Conservation (phyloP, 805 yeast genomes). For the Suhomyces emberorum region DNA sequence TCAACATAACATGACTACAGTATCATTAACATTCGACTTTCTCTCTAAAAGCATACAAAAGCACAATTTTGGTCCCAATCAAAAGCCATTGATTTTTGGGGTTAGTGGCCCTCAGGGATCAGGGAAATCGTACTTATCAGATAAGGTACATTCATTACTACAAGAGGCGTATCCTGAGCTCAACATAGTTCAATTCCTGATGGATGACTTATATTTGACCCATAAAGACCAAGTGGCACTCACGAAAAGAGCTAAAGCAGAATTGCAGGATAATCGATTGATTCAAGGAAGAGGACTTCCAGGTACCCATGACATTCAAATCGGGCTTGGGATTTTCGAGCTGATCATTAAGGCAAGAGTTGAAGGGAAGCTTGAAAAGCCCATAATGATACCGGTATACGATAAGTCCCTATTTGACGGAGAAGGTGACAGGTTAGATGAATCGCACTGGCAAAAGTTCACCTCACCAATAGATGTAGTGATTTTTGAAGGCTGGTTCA, state of each 20-base stretch:
- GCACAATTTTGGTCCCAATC: slow-evolving; percentile 18
- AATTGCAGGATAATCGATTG: slow-evolving; percentile 46
- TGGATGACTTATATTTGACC: slow-evolving; percentile 84
- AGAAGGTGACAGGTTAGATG: slow-evolving; percentile 67
- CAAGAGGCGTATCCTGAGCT: slow-evolving; percentile 31
- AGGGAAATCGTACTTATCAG: slow-evolving; percentile 63
- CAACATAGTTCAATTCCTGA: slow-evolving; percentile 53
- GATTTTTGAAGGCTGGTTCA: slow-evolving; percentile 92
- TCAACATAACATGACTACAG: slow-evolving; percentile 13
- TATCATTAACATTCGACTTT: slow-evolving; percentile 18
- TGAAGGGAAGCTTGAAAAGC: slow-evolving; percentile 17
- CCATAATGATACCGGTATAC: slow-evolving; percentile 55
- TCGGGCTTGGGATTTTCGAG: slow-evolving; percentile 38
- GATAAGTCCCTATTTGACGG: slow-evolving; percentile 75
- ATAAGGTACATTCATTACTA: slow-evolving; percentile 35
- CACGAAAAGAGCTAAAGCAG: slow-evolving; percentile 21
- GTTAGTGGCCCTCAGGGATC: slow-evolving; percentile 78
- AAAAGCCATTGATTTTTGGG: slow-evolving; percentile 49
- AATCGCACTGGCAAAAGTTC: slow-evolving; percentile 34
- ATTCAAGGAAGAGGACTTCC: slow-evolving; percentile 85
- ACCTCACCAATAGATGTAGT: slow-evolving; percentile 55
- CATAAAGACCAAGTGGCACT: slow-evolving; percentile 55
- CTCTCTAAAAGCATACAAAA: slow-evolving; percentile 23
- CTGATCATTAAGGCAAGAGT: slow-evolving; percentile 17
- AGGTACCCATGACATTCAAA: slow-evolving; percentile 79